Evolutionary conservation across 352 stramenopile species (phyloP).

Genomic region (Pythium coloratum): DNA sequence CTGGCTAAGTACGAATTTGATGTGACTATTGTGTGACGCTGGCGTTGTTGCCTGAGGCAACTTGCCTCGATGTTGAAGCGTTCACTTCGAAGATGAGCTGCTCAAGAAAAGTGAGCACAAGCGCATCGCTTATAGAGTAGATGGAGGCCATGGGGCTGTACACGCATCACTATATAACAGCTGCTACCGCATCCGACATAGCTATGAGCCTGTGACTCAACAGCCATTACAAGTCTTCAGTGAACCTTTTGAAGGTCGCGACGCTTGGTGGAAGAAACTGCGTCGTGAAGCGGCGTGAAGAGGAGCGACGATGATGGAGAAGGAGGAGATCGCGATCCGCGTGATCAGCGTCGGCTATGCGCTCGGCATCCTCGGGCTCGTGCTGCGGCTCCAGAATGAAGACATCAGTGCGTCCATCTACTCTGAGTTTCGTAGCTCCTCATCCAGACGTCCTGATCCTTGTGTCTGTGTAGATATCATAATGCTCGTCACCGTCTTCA

Average conservation of each 20-base stretch:
- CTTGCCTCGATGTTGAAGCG: slow-evolving; percentile 1
- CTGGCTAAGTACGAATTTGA: slow-evolving; percentile 17
- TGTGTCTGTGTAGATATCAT: slow-evolving; percentile 50
- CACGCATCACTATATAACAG: too few species aligned
- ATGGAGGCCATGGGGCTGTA: not conserved
- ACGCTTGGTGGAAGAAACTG: not conserved
- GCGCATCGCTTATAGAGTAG: not conserved
- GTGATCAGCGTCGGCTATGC: slow-evolving; percentile 54
- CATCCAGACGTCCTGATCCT: not conserved
- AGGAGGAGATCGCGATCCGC: slow-evolving; percentile 70
- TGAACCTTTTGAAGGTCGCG: not conserved
- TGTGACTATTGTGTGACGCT: not conserved
- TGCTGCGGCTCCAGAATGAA: slow-evolving; percentile 51
- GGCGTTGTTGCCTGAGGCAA: too few species aligned
- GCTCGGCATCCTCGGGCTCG: slow-evolving; percentile 52
- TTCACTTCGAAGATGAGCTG: not conserved
- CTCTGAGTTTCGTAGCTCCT: not conserved
- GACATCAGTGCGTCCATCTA: slow-evolving; percentile 44
- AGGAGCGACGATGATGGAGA: slow-evolving; percentile 30
- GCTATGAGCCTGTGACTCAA: not conserved
- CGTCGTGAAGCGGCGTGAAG: not conserved
- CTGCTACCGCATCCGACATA: not conserved
- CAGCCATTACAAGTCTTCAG: not conserved
- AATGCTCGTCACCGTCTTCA: slow-evolving; percentile 77
- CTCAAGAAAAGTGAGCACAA: not conserved